Conservation (phyloP, 2,329 filamentous ascomycete genomes). For the Cladophialophora carrionii region DNA sequence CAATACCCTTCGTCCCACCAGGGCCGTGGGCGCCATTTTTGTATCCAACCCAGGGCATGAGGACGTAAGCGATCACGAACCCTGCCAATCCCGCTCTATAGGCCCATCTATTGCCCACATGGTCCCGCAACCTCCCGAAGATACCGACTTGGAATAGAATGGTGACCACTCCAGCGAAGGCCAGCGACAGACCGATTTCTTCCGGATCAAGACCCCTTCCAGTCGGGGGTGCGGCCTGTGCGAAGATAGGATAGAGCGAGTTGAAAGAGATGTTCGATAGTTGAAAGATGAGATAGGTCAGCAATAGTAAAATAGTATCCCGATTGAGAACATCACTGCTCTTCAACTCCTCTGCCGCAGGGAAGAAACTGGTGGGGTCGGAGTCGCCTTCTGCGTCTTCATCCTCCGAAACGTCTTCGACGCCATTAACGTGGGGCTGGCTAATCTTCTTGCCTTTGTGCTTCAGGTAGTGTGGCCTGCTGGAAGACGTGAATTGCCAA, state of each 20-base stretch:
- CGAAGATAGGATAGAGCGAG: conserved; percentile 92
- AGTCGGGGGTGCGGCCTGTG: conserved; percentile 71
- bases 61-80: conserved; percentile 77
- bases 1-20: conserved; percentile 59
- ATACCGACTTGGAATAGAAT: conserved; percentile 88
- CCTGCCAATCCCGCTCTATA: conserved; percentile 79
- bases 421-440: conserved; percentile 14
- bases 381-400: conserved; percentile 47
- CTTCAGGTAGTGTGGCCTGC: conserved; percentile 62
- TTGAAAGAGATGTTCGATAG: conserved; percentile 94
- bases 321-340: conserved; percentile 70
- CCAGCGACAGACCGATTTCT: conserved; percentile 83
- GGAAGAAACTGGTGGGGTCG: conserved; percentile 45
- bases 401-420: conserved; percentile 29
- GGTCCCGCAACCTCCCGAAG: conserved; percentile 76
- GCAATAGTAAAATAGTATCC: conserved; percentile 78
- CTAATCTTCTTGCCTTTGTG: conserved; percentile 24
- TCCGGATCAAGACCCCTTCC: conserved; percentile 75
- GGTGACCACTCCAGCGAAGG: conserved; percentile 79
- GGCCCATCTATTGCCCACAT: conserved; percentile 80
- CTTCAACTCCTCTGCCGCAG: conserved; percentile 53
- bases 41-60: conserved; percentile 91
- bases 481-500: conserved; percentile 68
- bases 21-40: conserved; percentile 60
- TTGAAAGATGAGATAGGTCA: conserved; percentile 91